Evolutionary conservation across 371 early-diverging fungal genomes (phyloP).

Genomic region (Syncephalastrum contaminatum): DNA sequence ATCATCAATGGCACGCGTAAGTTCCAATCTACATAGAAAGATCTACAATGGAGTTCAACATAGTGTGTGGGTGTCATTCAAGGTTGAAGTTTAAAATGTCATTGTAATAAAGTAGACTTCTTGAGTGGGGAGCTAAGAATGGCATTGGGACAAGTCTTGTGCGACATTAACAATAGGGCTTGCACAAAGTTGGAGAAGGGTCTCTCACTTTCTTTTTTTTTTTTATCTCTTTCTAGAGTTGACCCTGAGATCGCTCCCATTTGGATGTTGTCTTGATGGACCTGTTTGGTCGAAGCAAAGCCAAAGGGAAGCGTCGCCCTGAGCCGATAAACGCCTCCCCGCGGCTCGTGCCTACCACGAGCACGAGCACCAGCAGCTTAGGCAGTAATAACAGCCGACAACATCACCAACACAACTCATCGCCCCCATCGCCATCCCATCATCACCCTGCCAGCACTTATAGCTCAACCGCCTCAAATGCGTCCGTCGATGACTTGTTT

Average conservation of each 20-base stretch:
- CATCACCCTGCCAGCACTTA: conserved; percentile 9
- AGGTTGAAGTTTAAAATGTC: too few relatives aligned
- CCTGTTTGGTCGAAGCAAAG: conserved; percentile 27
- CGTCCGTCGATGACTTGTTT: conserved; percentile 17
- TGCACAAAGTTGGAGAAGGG: too few relatives aligned
- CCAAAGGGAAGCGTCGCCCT: conserved; percentile 27
- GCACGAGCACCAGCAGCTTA: conserved; percentile 7
- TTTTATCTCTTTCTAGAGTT: conserved; percentile 1
- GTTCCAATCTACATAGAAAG: too few relatives aligned
- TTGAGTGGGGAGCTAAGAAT: too few relatives aligned
- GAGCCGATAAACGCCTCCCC: conserved; percentile 12
- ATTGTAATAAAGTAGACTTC: too few relatives aligned
- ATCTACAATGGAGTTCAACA: too few relatives aligned
- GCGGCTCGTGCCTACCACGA: conserved; percentile 6
- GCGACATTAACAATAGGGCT: too few relatives aligned
- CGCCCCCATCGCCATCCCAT: conserved; percentile 14
- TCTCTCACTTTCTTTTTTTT: conserved; percentile 8
- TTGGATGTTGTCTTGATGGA: conserved; percentile 18
- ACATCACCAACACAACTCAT: conserved; percentile 5
- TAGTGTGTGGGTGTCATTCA: too few relatives aligned
- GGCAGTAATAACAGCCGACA: conserved; percentile 1
- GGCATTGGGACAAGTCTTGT: too few relatives aligned
- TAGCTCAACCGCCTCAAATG: conserved; percentile 12
- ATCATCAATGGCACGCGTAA: too few relatives aligned
- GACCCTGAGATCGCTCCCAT: not conserved